Evolutionary conservation across 2,329 filamentous ascomycete species (phyloP).

Genomic region (Zymoseptoria pseudotritici): DNA sequence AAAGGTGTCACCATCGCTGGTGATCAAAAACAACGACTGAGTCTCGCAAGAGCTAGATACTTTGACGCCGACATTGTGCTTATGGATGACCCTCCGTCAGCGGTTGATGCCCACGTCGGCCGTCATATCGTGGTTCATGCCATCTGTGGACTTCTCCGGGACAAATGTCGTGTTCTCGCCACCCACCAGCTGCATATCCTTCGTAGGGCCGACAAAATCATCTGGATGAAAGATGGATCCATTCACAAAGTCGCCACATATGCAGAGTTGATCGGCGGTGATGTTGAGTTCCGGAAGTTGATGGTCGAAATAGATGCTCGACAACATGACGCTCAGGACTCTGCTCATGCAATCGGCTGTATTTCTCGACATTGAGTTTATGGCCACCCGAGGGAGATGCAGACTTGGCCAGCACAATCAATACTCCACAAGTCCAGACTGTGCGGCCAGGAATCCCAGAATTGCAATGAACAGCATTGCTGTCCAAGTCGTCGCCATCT

Average conservation of each 20-base stretch:
- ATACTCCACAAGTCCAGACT: constrained; percentile 1
- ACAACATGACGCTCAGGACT: constrained; percentile 42
- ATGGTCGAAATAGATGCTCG: constrained; percentile 67
- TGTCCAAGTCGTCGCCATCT: constrained; percentile 6
- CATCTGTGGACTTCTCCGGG: constrained; percentile 72
- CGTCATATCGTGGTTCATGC: constrained; percentile 76
- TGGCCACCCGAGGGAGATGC: too few relatives aligned
- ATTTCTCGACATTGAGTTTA: too few relatives aligned
- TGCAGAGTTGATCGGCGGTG: constrained; percentile 74
- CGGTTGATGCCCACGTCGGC: constrained; percentile 48
- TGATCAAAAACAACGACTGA: too few relatives aligned
- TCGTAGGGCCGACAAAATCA: constrained; percentile 79
- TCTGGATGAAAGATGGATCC: constrained; percentile 82
- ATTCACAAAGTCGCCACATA: constrained; percentile 94
- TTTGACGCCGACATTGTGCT: too few relatives aligned
- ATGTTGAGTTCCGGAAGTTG: constrained; percentile 69
- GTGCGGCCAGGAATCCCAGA: not conserved
- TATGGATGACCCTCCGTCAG: too few relatives aligned
- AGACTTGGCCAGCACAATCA: not conserved
- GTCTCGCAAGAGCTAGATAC: too few relatives aligned
- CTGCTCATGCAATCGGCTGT: too few relatives aligned
- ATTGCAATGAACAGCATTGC: constrained; percentile 1
- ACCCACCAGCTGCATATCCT: constrained; percentile 92
- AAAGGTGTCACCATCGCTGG: too few relatives aligned
- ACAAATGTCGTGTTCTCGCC: constrained; percentile 78